Conservation (phyloP, 2,329 filamentous ascomycete genomes). For the Talaromyces amestolkiae region DNA sequence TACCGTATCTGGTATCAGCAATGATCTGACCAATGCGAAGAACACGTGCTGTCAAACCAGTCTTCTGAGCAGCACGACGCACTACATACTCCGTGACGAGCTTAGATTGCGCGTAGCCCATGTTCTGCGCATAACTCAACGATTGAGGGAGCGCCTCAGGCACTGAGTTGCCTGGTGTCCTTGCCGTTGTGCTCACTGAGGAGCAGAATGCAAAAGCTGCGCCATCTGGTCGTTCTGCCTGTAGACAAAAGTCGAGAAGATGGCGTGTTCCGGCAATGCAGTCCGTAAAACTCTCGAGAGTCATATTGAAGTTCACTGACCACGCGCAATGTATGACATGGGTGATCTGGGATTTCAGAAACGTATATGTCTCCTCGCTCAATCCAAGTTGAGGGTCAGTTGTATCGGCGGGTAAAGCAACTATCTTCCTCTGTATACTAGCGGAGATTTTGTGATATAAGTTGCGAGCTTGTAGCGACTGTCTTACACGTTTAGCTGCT, state of each 20-base stretch:
- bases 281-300: slow-evolving; percentile 54
- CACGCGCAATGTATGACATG: slow-evolving; percentile 64
- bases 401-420: neutral
- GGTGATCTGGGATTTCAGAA: slow-evolving; percentile 47
- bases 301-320: slow-evolving; percentile 63
- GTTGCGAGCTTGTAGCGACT: neutral
- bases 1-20: slow-evolving; percentile 47
- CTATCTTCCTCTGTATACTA: neutral
- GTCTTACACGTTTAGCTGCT: neutral
- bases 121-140: neutral
- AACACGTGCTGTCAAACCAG: slow-evolving; percentile 35
- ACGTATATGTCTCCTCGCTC: neutral
- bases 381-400: neutral
- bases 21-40: slow-evolving; percentile 54
- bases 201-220: slow-evolving; percentile 52
- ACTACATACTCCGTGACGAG: slow-evolving; percentile 28
- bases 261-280: slow-evolving; percentile 52
- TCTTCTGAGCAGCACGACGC: slow-evolving; percentile 32
- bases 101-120: neutral
- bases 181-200: slow-evolving; percentile 47
- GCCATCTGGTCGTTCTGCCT: slow-evolving; percentile 24
- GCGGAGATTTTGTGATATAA: neutral
- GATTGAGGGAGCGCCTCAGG: slow-evolving; percentile 30
- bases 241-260: slow-evolving; percentile 39
- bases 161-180: slow-evolving; percentile 31